Evolutionary conservation across 140 eudicot genomes (phyloP).

Genomic region (Flaveria floridana): DNA sequence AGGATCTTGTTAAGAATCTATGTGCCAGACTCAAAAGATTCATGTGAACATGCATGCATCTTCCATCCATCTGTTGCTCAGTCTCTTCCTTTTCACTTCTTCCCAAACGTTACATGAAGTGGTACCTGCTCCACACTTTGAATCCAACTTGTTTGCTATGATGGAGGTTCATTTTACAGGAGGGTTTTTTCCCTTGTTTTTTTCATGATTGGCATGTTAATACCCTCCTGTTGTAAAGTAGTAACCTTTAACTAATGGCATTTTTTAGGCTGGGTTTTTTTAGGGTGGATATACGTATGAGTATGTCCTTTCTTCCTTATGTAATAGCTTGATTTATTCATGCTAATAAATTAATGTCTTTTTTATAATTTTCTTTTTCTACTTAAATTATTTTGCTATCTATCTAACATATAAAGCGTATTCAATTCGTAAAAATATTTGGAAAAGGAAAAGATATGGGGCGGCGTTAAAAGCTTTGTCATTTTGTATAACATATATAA

Average conservation of each 20-base stretch:
- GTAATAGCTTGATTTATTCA: conserved; percentile 13
- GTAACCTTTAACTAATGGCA: conserved; percentile 39
- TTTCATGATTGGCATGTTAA: conserved; percentile 76
- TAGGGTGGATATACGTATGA: conserved; percentile 17
- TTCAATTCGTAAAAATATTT: no score
- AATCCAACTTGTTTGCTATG: conserved; percentile 45
- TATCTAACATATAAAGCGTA: no score
- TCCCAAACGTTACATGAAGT: conserved; percentile 30
- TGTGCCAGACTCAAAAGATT: conserved; percentile 43
- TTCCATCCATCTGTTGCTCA: neutral
- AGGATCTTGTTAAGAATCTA: conserved; percentile 61
- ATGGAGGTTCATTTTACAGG: conserved; percentile 60
- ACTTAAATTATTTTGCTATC: no score
- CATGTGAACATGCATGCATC: conserved; percentile 29
- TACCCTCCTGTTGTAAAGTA: conserved; percentile 64
- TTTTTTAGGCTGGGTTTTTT: conserved; percentile 35
- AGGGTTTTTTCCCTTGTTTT: conserved; percentile 52
- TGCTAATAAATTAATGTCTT: no score
- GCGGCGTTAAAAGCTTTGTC: no score
- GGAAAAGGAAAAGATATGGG: no score
- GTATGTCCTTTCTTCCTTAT: conserved; percentile 15
- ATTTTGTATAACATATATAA: no score
- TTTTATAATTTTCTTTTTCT: no score
- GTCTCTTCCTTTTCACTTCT: neutral
- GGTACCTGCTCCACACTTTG: conserved; percentile 34